phyloP scores from a whole-genome alignment of 2,329 filamentous ascomycete species.

The Helotiales sp. region DNA sequence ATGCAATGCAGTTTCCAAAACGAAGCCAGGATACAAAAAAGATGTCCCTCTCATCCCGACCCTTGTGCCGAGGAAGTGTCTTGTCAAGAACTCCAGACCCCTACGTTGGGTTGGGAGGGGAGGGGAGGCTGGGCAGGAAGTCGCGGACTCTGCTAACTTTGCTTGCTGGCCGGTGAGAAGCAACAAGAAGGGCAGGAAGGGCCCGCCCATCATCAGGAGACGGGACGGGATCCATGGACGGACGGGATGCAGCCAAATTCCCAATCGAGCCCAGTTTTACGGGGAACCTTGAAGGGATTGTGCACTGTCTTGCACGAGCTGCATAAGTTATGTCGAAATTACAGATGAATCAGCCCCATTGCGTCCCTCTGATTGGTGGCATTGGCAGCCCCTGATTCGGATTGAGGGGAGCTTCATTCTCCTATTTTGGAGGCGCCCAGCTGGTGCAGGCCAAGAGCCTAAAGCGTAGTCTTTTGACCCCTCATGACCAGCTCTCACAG shows the following conservation, averaged over 20 bases:
- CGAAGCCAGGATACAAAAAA: neutral
- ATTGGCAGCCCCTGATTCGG: too few relatives aligned
- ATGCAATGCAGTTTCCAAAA: neutral
- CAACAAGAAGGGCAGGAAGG: neutral
- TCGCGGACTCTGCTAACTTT: neutral
- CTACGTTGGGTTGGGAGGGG: neutral
- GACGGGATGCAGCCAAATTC: neutral
- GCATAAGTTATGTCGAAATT: slow-evolving; percentile 22
- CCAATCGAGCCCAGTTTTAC: slow-evolving; percentile 12
- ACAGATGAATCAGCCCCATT: slow-evolving; percentile 12
- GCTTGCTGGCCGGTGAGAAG: neutral
- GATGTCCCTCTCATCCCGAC: neutral
- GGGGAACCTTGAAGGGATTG: slow-evolving; percentile 23
- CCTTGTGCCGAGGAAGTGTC: neutral
- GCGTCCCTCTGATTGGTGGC: neutral
- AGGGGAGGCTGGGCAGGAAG: neutral
- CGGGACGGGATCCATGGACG: too few relatives aligned
- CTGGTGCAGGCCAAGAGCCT: neutral
- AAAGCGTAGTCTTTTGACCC: neutral
- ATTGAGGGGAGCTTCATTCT: too few relatives aligned
- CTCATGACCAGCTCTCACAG: neutral
- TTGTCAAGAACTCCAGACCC: neutral
- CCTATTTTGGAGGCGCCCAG: slow-evolving; percentile 5
- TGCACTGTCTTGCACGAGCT: slow-evolving; percentile 17
- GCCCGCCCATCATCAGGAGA: neutral